Base-by-base conservation (phyloP, 306 rosid genomes). In the Boehmeria nivea region DNA sequence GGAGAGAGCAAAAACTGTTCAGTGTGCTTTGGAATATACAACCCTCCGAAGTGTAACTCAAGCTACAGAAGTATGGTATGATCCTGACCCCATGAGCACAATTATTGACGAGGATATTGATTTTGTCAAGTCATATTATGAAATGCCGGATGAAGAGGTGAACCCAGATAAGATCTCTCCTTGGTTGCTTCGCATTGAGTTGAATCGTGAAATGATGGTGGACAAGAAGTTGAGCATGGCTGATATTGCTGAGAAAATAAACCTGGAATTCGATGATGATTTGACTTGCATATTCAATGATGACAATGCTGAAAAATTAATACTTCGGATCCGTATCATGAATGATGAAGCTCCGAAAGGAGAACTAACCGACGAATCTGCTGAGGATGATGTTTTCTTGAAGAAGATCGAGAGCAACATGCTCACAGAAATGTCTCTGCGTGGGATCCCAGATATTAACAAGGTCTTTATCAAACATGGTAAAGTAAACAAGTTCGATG, bases 161-260 rank as follows among this genome's bases (percentile, higher is more conserved):
- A 82, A 84, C 9, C 96, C 93, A 2, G 99, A 87, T 13, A 91
- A 91, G 71, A 91, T 91, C 26, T 91, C 99, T 39, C 99, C 96
- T 13, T 91, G 99, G 99, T 72, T 91, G 81, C 99, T 91, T 65
- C 96, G 99, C 16, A 82, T 91, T 47, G 95, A 91, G 72, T 71
- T 91, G 65, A 91, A 91, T 75, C 96, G 99, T 6, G 99, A 91
- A 77, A 91, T 91, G 99, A 91, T 91, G 99, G 99, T 91, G 67
- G 99, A 91, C 75, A 91, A 91, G 83, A 91, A 91, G 77, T 72
- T 91, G 54, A 91, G 99, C 75, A 91, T 91, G 96, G 99, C 99
- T 39, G 91, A 91, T 78, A 91, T 91, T 65, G 99, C 96, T 3
- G 99, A 87, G 81, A 91, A 91, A 85, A 91, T 91, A 46, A 91